Conservation (phyloP, 306 rosid genomes). For the Malus sieversii region DNA sequence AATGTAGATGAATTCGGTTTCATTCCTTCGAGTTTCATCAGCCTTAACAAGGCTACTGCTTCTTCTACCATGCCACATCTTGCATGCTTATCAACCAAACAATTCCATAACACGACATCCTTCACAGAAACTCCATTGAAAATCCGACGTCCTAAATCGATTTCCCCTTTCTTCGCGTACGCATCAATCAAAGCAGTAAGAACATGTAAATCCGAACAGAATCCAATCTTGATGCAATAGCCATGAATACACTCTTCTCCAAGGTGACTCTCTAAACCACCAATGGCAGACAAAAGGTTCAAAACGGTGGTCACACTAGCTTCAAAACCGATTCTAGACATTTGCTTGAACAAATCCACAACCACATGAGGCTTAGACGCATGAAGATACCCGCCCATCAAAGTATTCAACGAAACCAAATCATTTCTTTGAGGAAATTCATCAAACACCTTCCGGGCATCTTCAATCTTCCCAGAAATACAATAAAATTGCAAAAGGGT, state of each 20-base stretch:
- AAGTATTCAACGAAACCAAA: conserved; percentile 56
- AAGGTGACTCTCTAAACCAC: conserved; percentile 27
- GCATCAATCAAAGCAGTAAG: conserved; percentile 51
- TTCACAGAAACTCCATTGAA: conserved; percentile 40
- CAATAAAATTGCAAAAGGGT: conserved; percentile 46
- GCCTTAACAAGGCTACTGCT: conserved; percentile 35
- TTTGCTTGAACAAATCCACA: conserved; percentile 36
- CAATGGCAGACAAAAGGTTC: conserved; percentile 45
- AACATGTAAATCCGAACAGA: conserved; percentile 31
- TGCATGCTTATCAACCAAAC: conserved; percentile 52
- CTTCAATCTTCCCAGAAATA: conserved; percentile 38
- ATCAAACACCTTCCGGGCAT: conserved; percentile 53
- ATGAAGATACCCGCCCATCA: conserved; percentile 58
- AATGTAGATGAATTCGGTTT: conserved; percentile 54
- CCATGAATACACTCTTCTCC: conserved; percentile 47
- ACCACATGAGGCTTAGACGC: conserved; percentile 33
- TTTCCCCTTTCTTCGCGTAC: conserved; percentile 41
- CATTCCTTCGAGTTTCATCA: conserved; percentile 40
- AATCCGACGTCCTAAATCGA: conserved; percentile 23
- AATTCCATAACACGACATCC: conserved; percentile 69
- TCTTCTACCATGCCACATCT: conserved; percentile 38
- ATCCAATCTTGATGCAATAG: conserved; percentile 36
- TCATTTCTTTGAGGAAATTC: conserved; percentile 46
- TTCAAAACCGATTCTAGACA: conserved; percentile 34
- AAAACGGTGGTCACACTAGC: conserved; percentile 37